phyloP scores from a whole-genome alignment of 768 basidiomycete species.

The Mrakia gelida region DNA sequence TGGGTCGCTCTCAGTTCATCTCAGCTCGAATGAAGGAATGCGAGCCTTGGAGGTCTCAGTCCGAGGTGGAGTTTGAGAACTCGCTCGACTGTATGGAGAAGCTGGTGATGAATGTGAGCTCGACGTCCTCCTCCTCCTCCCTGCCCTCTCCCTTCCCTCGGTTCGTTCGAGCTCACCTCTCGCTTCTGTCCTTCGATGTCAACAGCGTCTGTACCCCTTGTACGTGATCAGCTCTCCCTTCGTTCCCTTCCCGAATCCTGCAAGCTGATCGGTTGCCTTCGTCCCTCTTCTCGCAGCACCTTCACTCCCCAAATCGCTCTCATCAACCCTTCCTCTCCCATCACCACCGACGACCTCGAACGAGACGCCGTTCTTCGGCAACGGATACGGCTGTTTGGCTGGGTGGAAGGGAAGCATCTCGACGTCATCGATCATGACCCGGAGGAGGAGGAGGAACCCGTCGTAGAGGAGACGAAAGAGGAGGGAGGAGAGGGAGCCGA shows the following conservation, averaged over 20 bases:
- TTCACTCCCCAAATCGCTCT: constrained; percentile 73
- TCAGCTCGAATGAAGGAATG: constrained; percentile 64
- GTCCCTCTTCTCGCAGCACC: constrained; percentile 54
- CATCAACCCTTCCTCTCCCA: constrained; percentile 51
- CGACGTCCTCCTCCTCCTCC: constrained; percentile 43
- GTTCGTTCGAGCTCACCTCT: constrained; percentile 20
- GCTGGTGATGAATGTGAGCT: constrained; percentile 88
- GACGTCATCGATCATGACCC: constrained; percentile 53
- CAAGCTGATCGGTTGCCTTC: not conserved
- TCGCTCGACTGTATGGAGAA: constrained; percentile 99
- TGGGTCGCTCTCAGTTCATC: constrained; percentile 66
- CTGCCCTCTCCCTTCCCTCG: not conserved
- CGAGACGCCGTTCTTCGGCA: constrained; percentile 85
- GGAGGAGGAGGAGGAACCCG: constrained; percentile 6
- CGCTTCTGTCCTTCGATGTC: constrained; percentile 7
- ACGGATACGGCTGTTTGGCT: constrained; percentile 81
- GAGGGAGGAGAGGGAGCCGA: not conserved
- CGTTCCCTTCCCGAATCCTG: no score
- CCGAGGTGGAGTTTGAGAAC: constrained; percentile 85
- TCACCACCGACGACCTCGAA: constrained; percentile 94
- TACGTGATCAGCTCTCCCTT: not conserved
- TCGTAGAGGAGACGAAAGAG: constrained; percentile 14
- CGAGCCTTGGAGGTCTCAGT: constrained; percentile 64
- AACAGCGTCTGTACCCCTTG: constrained; percentile 27
- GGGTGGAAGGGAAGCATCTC: constrained; percentile 83